Evolutionary conservation across 257 asterid species (phyloP), one percentile per base, ranked within the genome.

Genomic region (Fraxinus americana): DNA sequence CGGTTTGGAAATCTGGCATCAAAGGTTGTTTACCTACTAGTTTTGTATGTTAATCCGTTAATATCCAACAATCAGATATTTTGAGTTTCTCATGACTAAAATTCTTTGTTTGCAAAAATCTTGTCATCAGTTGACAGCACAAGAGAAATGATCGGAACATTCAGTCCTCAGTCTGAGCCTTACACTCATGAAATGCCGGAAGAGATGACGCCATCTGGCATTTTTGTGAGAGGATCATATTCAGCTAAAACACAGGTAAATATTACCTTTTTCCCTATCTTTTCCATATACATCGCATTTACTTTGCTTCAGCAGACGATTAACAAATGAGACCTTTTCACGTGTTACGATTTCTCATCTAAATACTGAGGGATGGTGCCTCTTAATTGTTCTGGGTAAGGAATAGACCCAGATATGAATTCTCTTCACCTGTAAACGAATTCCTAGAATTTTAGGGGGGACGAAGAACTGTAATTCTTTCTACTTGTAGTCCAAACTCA

Each of bases 1-100:
- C 82, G 39, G 94, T 90, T 17, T 92, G 97, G 97, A 89, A 91
- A 89, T 85, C 97, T 39, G 95, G 97, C 77, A 83, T 92, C 74
- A 92, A 84, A 84, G 97, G 97, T 92, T 72, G 30, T 34, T 71
- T 76, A 16, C n/a, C 27, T 39, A 34, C 29, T 36, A 25, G 25
- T 35, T 43, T 9, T 48, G 17, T 43, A 16, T n/a, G 68, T 19
- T 30, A 35, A 19, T 30, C 23, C 30, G 48, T 43, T 45, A n/a
- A 67, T 66, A n/a, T 19, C 25, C 16, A 11, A 61, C 5, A 25
- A 61, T 23, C 17, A 25, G 34, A 61, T 25, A 61, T 25, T 63
- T 63, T 12, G 17, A 23, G 69, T 63, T 63, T 63, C 29, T 63
- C 5, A 27, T 63, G 35, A 27, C 4, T 4, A n/a, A 63, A 63